phyloP scores from a whole-genome alignment of 768 basidiomycete genomes.

The Leucocoprinus birnbaumii region DNA sequence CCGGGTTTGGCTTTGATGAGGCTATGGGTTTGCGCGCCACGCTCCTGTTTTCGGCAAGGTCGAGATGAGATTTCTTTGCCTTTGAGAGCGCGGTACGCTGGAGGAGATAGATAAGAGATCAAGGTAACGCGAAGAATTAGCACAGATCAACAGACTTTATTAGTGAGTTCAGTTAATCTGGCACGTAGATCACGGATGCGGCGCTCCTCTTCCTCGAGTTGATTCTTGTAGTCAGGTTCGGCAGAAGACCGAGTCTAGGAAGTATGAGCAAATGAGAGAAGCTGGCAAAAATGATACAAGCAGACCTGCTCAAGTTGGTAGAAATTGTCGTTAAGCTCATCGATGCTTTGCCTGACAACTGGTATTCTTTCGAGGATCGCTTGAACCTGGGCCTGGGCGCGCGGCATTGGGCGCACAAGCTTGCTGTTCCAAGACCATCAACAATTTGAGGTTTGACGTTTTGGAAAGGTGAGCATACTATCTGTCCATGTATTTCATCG shows the following conservation, averaged over 20 bases:
- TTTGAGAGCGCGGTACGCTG: slow-evolving; percentile 3
- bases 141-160: slow-evolving; percentile 29
- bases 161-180: slow-evolving; percentile 34
- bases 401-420: slow-evolving; percentile 48
- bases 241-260: not conserved
- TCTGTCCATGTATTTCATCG: slow-evolving; percentile 71
- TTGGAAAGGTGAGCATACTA: slow-evolving; percentile 50
- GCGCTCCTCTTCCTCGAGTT: slow-evolving; percentile 39
- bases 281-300: not conserved
- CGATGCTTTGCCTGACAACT: slow-evolving; percentile 35
- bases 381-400: slow-evolving; percentile 43
- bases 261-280: not conserved
- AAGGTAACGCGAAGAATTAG: not conserved
- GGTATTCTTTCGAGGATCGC: slow-evolving; percentile 37
- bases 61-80: slow-evolving; percentile 9
- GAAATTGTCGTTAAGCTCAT: slow-evolving; percentile 23
- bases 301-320: slow-evolving; percentile 7
- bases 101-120: slow-evolving; percentile 9
- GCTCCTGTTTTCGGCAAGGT: not conserved
- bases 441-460: not conserved
- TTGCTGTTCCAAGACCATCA: slow-evolving; percentile 22
- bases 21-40: slow-evolving; percentile 14
- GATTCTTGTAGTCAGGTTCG: slow-evolving; percentile 25
- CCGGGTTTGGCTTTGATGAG: slow-evolving; percentile 25
- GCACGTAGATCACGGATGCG: slow-evolving; percentile 35